Evolutionary conservation across 1,139 yeast species (phyloP).

Genomic region (Kluyveromyces sp.): DNA sequence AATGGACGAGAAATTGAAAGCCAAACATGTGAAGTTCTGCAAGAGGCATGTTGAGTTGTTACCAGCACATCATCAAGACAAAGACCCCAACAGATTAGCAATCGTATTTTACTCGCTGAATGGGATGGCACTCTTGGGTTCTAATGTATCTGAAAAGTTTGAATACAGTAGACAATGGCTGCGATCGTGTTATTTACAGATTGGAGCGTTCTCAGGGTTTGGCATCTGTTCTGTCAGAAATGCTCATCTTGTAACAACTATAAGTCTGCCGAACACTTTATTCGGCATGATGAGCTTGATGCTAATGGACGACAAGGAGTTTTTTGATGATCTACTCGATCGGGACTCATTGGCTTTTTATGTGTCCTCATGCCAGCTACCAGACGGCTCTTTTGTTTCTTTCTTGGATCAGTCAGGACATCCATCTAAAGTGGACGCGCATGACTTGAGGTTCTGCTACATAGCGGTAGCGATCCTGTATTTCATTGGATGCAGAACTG

Average conservation of each 20-base stretch:
- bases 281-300: slow-evolving; percentile 23
- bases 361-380: slow-evolving; percentile 23
- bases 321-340: slow-evolving; percentile 13
- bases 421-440: slow-evolving; percentile 48
- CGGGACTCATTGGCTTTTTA: slow-evolving; percentile 16
- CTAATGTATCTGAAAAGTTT: slow-evolving; percentile 15
- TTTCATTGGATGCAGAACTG: slow-evolving; percentile 37
- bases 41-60: slow-evolving; percentile 24
- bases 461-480: slow-evolving; percentile 61
- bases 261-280: slow-evolving; percentile 29
- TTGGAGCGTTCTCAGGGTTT: slow-evolving; percentile 23
- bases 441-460: slow-evolving; percentile 69
- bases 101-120: slow-evolving; percentile 25
- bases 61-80: slow-evolving; percentile 25
- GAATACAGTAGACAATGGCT: slow-evolving; percentile 17
- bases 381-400: slow-evolving; percentile 52
- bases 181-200: slow-evolving; percentile 15
- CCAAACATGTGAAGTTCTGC: slow-evolving; percentile 24
- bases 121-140: slow-evolving; percentile 19
- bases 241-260: slow-evolving; percentile 13
- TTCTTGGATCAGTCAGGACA: slow-evolving; percentile 35
- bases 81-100: slow-evolving; percentile 29
- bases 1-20: slow-evolving; percentile 3
- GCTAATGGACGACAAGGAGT: slow-evolving; percentile 16
- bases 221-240: slow-evolving; percentile 19